Evolutionary conservation across 2,329 filamentous ascomycete species (phyloP), one percentile per base, ranked within the genome.

Genomic region (Hypoxylon sp.): DNA sequence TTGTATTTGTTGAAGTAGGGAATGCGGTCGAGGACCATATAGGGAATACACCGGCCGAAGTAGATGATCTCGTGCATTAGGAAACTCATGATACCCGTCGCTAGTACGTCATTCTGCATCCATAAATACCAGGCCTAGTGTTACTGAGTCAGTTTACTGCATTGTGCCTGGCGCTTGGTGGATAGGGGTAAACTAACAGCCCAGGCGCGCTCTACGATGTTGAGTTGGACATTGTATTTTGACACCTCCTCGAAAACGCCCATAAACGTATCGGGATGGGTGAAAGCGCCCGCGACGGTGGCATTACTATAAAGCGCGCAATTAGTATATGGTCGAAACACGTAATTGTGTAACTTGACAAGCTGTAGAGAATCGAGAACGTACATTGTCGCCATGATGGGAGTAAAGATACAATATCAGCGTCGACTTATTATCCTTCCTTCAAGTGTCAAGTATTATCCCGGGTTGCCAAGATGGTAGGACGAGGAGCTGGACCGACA

Each of bases 51-150:
- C 73, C 96, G 90, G 75, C 96, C 96, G 77, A 98, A 99, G 85
- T 99, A 99, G 76, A 99, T 88, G 43, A 89, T 60, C 82, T 99
- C 96, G 85, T 99, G 96, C 89, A 98, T 93, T 73, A 91, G 82
- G 80, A 99, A 99, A 76, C 94, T 97, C 92, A 98, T 91, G 84
- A 99, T 96, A 67, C 96, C 96, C 2, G 96, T 99, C 65, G 96
- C 96, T 69, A 99, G 90, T 60, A 92, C 91, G 82, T 99, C 96
- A 80, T 99, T 99, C 80, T 97, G 93, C 91, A 98, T 97, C 87
- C 90, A 99, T 14, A 95, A 88, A 80, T 99, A 99, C 95, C 94
- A 98, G 43, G 94, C 90, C 81, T 89, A 59, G 10, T 32, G 58
- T 49, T 17, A 61, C 66, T 75, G 59, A 70, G 60, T 60, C 59